Evolutionary conservation across 2,329 filamentous ascomycete species (phyloP), one percentile per base, ranked within the genome.

Genomic region (Cladobotryum mycophilum): DNA sequence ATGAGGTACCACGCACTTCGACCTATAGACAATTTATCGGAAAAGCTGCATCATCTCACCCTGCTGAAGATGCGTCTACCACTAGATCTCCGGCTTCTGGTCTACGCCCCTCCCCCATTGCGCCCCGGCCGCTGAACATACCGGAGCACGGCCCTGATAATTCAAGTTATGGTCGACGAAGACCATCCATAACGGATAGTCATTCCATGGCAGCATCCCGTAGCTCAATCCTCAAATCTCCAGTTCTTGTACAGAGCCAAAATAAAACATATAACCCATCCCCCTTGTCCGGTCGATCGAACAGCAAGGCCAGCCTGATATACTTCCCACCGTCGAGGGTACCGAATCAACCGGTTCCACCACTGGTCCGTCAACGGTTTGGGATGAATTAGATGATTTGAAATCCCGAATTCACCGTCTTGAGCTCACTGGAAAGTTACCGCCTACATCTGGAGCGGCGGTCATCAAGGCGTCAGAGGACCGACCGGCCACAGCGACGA

Each of bases 341-440:
- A 90, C 89, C 0, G 89, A 93, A 60, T 97, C 93, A 1, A 92
- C 87, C 0, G 78, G 87, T 34, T 97, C 93, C 0, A 93, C 89
- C 1, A 90, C 86, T 1, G 89, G 89, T 1, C 89, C 91, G 12
- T 95, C 90, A 2, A 96, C 90, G 0, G 89, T 99, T 3, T 99
- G 93, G 93, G 93, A 97, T 64, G 93, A 99, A 68, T 72, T 99
- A 25, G 93, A 97, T 60, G 93, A 97, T 57, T 73, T 99, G 43
- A 97, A 97, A 67, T 93, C 89, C 38, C 83, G 93, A 30, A 96
- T 99, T 60, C 85, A 89, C 59, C 88, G 89, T 53, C 79, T 99
- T 9, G 93, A 97, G 67, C 70, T 95, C 58, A 95, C 89, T 2
- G 91, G 91, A 52, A 96, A 95, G 68, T 73, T 93, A 34, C 90